Conservation (phyloP, 768 basidiomycete genomes). For the Lentinula sp. region DNA sequence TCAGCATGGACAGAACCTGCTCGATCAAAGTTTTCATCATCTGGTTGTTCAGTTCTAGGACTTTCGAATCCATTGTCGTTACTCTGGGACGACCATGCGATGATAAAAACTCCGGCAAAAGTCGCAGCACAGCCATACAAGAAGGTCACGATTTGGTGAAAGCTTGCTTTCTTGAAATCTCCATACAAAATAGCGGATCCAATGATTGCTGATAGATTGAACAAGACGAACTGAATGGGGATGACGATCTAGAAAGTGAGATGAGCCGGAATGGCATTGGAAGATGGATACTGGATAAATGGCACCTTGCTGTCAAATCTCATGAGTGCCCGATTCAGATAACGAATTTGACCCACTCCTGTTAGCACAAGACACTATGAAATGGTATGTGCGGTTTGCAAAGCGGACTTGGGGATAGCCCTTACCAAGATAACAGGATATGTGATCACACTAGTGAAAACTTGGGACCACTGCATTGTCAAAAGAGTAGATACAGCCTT, state of each 20-base stretch:
- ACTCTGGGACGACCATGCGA: constrained; percentile 55
- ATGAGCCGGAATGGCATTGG: not conserved
- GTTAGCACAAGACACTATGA: constrained; percentile 62
- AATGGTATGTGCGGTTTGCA: constrained; percentile 8
- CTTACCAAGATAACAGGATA: constrained; percentile 73
- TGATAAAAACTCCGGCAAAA: constrained; percentile 84
- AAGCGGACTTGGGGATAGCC: constrained; percentile 2
- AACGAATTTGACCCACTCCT: constrained; percentile 79
- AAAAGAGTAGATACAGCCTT: constrained; percentile 88
- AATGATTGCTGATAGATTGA: constrained; percentile 88
- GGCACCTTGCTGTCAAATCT: constrained; percentile 85
- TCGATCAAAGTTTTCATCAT: constrained; percentile 16
- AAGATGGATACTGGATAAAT: constrained; percentile 3
- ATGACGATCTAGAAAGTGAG: constrained; percentile 65
- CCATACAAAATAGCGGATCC: constrained; percentile 93
- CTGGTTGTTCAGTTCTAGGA: constrained; percentile 22
- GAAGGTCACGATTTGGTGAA: constrained; percentile 81
- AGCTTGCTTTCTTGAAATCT: constrained; percentile 80
- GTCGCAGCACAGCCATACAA: constrained; percentile 86
- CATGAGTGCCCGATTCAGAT: constrained; percentile 84
- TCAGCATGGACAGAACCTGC: constrained; percentile 13
- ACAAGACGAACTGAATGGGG: constrained; percentile 91
- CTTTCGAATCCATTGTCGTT: constrained; percentile 20
- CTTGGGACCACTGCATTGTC: constrained; percentile 68
- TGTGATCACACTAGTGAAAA: constrained; percentile 77